Base-by-base conservation (phyloP, 1,139 yeast species). In the Yamadazyma spencermartinsiae region DNA sequence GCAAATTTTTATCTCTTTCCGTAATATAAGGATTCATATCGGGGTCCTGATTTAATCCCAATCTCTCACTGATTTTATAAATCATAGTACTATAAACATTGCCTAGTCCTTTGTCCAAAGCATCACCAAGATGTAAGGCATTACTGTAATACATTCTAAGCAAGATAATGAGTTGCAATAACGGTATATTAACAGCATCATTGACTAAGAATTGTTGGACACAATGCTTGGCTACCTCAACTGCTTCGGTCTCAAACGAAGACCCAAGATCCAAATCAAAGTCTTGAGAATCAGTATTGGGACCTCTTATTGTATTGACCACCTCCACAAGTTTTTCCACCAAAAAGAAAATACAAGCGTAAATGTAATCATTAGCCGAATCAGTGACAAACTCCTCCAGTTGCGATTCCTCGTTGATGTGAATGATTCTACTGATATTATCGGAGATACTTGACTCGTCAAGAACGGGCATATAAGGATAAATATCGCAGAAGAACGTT, bases 391-490 rank as follows among this genome's bases (percentile, higher is more conserved):
- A n/a, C 14, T 10, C 7, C 5, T 20, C 23, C 10, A 20, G 23
- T 7, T 20, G 7, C 7, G 10, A 7, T 7, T 20, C 23, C 10
- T 10, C 9, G 23, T 20, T 20, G 23, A 20, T 7, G 10, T 10
- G 10, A 10, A 39, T 20, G 4, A 39, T 35, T 20, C 35, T 11
- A 9, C 15, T 33, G 16, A 24, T 25, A 8, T 29, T 25, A 3
- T 24, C 17, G 33, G 51, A 46, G 28, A 63, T 58, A 3, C 50
- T 52, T 12, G 40, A 43, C 49, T 79, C 79, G 41, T 76, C 80
- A 11, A 78, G 34, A 35, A 68, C 61, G 2, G 84, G 82, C 39
- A 65, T 50, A 34, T 72, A 66, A 0, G 78, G 74, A 44, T 74
- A 74, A 10, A 76, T 60, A 19, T 61, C 55, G 2, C 50, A 52